Conservation (phyloP, 768 basidiomycete species). For the Pholiota microspora region DNA sequence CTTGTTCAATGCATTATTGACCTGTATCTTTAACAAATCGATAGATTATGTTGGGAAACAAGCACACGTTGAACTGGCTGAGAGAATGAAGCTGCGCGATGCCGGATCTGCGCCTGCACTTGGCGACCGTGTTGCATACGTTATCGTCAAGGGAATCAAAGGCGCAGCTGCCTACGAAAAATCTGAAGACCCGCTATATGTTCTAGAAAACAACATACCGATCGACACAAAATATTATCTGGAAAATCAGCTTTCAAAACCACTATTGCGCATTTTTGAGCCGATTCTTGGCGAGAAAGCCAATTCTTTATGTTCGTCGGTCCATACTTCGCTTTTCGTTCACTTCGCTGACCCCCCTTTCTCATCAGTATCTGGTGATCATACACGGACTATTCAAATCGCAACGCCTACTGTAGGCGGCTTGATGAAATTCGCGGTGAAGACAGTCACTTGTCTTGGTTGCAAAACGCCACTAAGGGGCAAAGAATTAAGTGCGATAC, state of each 20-base stretch:
- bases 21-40: not conserved
- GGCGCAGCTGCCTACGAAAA: slow-evolving; percentile 98
- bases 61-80: slow-evolving; percentile 94
- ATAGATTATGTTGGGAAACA: slow-evolving; percentile 92
- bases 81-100: slow-evolving; percentile 94
- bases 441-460: slow-evolving; percentile 91
- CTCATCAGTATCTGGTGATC: slow-evolving; percentile 86
- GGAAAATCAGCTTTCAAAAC: slow-evolving; percentile 97
- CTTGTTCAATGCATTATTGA: not conserved
- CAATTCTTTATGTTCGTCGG: slow-evolving; percentile 59
- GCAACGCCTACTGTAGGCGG: slow-evolving; percentile 96
- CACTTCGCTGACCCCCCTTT: slow-evolving; percentile 8
- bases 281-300: slow-evolving; percentile 95
- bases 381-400: slow-evolving; percentile 93
- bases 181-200: slow-evolving; percentile 96
- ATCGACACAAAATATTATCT: slow-evolving; percentile 98
- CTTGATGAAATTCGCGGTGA: slow-evolving; percentile 98
- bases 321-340: not conserved
- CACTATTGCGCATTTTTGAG: slow-evolving; percentile 96
- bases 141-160: slow-evolving; percentile 96
- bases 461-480: slow-evolving; percentile 89
- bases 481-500: slow-evolving; percentile 60
- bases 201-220: slow-evolving; percentile 96
- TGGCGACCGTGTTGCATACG: slow-evolving; percentile 98
- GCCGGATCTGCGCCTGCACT: slow-evolving; percentile 97